Base-by-base conservation (phyloP, 2,329 filamentous ascomycete genomes). In the Orbilia ellipsospora region DNA sequence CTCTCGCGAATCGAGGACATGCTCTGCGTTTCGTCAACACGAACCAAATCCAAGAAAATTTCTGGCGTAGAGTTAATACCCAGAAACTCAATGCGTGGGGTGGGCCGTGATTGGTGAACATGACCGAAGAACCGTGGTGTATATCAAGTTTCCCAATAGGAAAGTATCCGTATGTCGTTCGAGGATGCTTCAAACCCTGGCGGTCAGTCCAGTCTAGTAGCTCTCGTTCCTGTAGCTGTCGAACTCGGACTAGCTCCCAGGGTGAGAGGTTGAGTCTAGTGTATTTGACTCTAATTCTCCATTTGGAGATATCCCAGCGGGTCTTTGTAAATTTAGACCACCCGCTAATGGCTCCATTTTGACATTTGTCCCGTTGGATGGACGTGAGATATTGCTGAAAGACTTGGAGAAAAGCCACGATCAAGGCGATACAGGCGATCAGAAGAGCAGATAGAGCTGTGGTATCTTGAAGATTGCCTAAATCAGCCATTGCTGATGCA, bases 21-120 rank as follows among this genome's bases (percentile, higher is more conserved):
- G 36, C 44, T 36, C 45, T 44, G 23, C 50, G 45, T 20, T 31
- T 20, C 23, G 20, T 18, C n/a, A 62, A 26, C 1, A 52, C 13
- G 16, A 69, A 63, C 31, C 48, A 62, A 4, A 61, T 18, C 56
- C 66, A 62, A 6, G 66, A 54, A 7, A 69, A 1, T 20, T 69
- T 63, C n/a, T n/a, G 20, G 15, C 16, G 20, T 20, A 13, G 56
- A 18, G 26, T 50, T 42, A 18, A 10, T 2, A 10, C 10, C 31
- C 31, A 36, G 5, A 36, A 36, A 10, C 31, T 36, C 31, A 36
- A 36, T 1, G 31, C 31, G 5, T 36, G 10, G 3, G 31, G 31
- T 36, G 10, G 31, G 8, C 31, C 31, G 5, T 42, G n/a, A 0
- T 20, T 23, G 1, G n/a, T 18, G 12, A 51, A 12, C 15, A 60